phyloP scores from a whole-genome alignment of 371 early-diverging fungal species.

The Mortierella sp. region DNA sequence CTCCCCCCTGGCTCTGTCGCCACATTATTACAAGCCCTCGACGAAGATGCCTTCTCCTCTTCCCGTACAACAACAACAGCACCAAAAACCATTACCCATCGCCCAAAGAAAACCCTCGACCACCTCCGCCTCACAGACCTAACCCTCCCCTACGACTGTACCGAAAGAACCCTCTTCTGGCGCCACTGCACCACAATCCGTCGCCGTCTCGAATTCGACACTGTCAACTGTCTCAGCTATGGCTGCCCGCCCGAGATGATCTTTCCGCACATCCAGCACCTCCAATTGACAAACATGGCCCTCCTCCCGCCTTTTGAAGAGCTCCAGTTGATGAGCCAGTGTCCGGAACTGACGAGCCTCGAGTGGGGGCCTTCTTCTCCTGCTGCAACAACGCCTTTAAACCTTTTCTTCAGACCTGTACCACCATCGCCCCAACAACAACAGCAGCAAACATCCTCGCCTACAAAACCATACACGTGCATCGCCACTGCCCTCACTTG shows the following conservation, averaged over 20 bases:
- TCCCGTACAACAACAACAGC: not conserved
- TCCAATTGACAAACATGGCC: not conserved
- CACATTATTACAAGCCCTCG: not conserved
- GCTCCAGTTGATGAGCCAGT: constrained; percentile 1
- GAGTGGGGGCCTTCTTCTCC: not conserved
- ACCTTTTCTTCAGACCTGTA: no score
- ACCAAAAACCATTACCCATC: not conserved
- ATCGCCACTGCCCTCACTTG: not conserved
- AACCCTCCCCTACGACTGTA: not conserved
- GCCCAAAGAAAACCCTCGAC: not conserved
- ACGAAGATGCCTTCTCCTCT: not conserved
- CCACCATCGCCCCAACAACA: not conserved
- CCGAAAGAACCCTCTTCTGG: not conserved
- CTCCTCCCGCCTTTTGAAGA: not conserved
- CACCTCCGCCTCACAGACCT: not conserved
- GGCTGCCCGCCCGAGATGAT: not conserved
- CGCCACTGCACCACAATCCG: not conserved
- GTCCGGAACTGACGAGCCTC: not conserved
- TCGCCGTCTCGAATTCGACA: not conserved
- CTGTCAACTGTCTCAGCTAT: not conserved
- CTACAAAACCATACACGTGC: not conserved
- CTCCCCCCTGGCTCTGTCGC: not conserved
- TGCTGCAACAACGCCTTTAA: not conserved
- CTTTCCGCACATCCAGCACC: not conserved
- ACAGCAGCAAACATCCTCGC: not conserved